Evolutionary conservation across 805 yeast species (phyloP).

Genomic region (Ogataea corticis): DNA sequence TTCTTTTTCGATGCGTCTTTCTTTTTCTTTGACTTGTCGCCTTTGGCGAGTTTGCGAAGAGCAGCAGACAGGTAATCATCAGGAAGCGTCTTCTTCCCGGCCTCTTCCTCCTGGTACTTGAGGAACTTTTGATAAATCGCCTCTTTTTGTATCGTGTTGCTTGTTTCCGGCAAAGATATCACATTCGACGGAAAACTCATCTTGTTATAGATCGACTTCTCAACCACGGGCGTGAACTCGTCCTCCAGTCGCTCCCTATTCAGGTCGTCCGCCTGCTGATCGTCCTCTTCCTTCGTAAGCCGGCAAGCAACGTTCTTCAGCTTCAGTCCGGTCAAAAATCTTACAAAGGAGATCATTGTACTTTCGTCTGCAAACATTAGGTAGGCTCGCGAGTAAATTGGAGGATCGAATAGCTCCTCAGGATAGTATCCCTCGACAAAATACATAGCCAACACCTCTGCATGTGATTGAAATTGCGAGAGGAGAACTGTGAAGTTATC

Average conservation of each 20-base stretch:
- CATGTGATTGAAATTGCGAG: neutral
- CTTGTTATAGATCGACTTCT: slow-evolving; percentile 34
- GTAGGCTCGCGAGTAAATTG: slow-evolving; percentile 44
- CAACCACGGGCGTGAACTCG: slow-evolving; percentile 36
- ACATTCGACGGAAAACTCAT: slow-evolving; percentile 25
- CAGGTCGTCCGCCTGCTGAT: slow-evolving; percentile 1
- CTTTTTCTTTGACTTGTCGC: slow-evolving; percentile 4
- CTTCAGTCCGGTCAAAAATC: neutral
- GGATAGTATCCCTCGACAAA: slow-evolving; percentile 45
- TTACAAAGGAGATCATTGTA: slow-evolving; percentile 14
- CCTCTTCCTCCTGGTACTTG: neutral
- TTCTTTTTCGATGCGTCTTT: slow-evolving; percentile 2
- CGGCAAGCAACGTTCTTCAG: neutral
- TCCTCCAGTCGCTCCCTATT: slow-evolving; percentile 16
- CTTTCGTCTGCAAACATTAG: slow-evolving; percentile 32
- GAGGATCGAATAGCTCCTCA: slow-evolving; percentile 38
- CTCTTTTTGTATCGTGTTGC: slow-evolving; percentile 12
- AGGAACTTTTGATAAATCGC: slow-evolving; percentile 16
- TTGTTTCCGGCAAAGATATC: neutral
- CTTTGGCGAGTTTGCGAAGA: neutral
- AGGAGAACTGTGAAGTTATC: slow-evolving; percentile 27
- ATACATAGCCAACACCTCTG: slow-evolving; percentile 27
- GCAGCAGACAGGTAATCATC: neutral
- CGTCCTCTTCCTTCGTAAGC: neutral
- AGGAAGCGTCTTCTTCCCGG: neutral